These are phyloP conservation scores for Phaffia tasmanica DNA, from an alignment of 768 basidiomycete species.

Conservation along the genomic window DNA sequence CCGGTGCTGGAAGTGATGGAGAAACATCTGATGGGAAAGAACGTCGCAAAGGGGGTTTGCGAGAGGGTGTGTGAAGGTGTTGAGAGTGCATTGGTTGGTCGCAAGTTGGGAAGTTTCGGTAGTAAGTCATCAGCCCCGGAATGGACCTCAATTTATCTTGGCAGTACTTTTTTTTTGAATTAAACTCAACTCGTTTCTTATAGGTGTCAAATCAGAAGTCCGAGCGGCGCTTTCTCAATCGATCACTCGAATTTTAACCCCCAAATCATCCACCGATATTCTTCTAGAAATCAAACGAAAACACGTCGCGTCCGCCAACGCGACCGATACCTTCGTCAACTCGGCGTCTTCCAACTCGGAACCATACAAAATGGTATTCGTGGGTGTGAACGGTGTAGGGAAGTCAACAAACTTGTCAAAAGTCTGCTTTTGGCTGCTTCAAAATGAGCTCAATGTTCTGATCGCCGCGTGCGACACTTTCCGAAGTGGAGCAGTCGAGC, in stretches of 20 bases:
- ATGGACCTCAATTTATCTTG: no score
- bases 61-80: slow-evolving; percentile 91
- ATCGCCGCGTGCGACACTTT: slow-evolving; percentile 99
- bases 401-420: slow-evolving; percentile 97
- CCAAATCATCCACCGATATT: slow-evolving; percentile 94
- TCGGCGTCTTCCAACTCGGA: slow-evolving; percentile 44
- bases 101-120: slow-evolving; percentile 79
- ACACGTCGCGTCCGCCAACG: slow-evolving; percentile 49
- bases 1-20: slow-evolving; percentile 91
- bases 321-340: slow-evolving; percentile 44
- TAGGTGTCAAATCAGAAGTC: slow-evolving; percentile 76
- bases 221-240: slow-evolving; percentile 69
- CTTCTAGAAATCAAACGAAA: slow-evolving; percentile 73
- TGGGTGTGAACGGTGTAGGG: slow-evolving; percentile 97
- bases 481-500: slow-evolving; percentile 95
- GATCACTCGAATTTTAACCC: slow-evolving; percentile 85
- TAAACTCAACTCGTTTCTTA: neutral
- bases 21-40: slow-evolving; percentile 96
- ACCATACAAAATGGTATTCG: slow-evolving; percentile 90
- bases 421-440: slow-evolving; percentile 98
- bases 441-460: slow-evolving; percentile 81
- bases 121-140: slow-evolving; percentile 48
- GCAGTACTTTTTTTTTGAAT: neutral
- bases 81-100: slow-evolving; percentile 77
- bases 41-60: slow-evolving; percentile 89